A percentile compares a stretch with the other conserved stretches of the same genome.
These are phyloP conservation scores for Epicoccum nigrum DNA, from an alignment of 2,329 filamentous ascomycete species.

Conservation along the genomic window DNA sequence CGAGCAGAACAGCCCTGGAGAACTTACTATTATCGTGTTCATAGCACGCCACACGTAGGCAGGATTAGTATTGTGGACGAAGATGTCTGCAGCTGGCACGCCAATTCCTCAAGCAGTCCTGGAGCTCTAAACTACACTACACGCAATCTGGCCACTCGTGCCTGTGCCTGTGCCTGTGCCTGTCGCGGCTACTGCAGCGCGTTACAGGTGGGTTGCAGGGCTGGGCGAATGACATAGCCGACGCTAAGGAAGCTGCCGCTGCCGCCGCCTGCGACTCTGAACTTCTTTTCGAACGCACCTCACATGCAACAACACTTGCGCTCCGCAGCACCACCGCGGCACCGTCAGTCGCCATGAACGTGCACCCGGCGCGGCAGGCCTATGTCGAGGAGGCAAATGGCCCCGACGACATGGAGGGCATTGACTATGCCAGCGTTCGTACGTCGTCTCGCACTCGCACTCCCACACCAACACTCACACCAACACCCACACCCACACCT, in stretches of 20 bases:
- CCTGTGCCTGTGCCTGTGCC: background rate
- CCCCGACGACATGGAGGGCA: constrained; percentile 63
- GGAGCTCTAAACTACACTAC: background rate
- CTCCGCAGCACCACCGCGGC: constrained; percentile 18
- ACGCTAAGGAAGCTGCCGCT: constrained; percentile 22
- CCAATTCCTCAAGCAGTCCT: background rate
- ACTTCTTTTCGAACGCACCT: constrained; percentile 26
- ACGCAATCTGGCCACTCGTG: constrained; percentile 14
- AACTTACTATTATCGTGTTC: constrained; percentile 32
- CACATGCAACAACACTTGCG: constrained; percentile 7
- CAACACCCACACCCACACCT: no score
- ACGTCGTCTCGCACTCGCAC: constrained; percentile 45
- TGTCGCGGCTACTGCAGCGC: constrained; percentile 10
- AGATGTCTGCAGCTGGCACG: background rate
- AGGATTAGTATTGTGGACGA: background rate
- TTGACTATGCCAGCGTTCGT: constrained; percentile 69
- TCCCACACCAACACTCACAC: no score
- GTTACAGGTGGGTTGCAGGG: background rate
- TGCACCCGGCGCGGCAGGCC: constrained; percentile 89
- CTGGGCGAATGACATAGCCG: constrained; percentile 31
- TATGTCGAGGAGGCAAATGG: constrained; percentile 85
- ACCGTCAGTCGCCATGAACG: constrained; percentile 50
- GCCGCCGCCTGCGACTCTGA: constrained; percentile 16
- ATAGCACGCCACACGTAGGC: constrained; percentile 14
- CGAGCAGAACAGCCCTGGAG: constrained; percentile 5